These are phyloP conservation scores for Backusella westeae DNA, from an alignment of 192 early-diverging fungal species.

Conservation along the genomic window DNA sequence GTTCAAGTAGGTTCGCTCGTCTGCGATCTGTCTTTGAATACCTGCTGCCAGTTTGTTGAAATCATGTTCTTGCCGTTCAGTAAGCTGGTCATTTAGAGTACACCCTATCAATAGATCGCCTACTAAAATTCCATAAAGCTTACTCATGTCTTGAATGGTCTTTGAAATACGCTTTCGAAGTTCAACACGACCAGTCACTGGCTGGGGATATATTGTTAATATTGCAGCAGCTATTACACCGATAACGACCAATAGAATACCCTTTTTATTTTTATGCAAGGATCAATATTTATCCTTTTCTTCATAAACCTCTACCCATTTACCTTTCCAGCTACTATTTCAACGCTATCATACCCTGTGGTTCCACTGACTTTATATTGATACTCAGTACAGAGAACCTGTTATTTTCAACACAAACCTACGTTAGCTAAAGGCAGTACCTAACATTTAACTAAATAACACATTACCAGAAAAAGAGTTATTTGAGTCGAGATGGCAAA, in stretches of 20 bases:
- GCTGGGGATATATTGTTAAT: constrained; percentile 26
- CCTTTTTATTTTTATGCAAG: neutral
- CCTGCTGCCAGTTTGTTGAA: constrained; percentile 23
- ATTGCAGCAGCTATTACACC: constrained; percentile 34
- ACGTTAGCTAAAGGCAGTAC: neutral
- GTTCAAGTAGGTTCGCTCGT: constrained; percentile 31
- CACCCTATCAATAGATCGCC: neutral
- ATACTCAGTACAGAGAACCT: constrained; percentile 24
- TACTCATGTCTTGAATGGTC: constrained; percentile 34
- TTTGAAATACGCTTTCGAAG: constrained; percentile 32
- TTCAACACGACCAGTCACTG: constrained; percentile 33
- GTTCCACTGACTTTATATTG: neutral
- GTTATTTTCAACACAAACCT: neutral
- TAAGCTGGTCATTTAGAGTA: neutral
- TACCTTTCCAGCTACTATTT: constrained; percentile 31
- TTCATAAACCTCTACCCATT: neutral
- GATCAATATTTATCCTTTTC: neutral
- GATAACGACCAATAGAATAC: constrained; percentile 24
- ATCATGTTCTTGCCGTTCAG: neutral
- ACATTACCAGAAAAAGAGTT: constrained; percentile 20
- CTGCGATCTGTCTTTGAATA: constrained; percentile 29
- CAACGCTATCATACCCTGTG: constrained; percentile 6
- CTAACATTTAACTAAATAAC: neutral
- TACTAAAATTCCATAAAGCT: constrained; percentile 22
- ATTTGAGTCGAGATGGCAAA: constrained; percentile 19